Conservation (phyloP, 345 rosid species). For the Theobroma cacao region DNA sequence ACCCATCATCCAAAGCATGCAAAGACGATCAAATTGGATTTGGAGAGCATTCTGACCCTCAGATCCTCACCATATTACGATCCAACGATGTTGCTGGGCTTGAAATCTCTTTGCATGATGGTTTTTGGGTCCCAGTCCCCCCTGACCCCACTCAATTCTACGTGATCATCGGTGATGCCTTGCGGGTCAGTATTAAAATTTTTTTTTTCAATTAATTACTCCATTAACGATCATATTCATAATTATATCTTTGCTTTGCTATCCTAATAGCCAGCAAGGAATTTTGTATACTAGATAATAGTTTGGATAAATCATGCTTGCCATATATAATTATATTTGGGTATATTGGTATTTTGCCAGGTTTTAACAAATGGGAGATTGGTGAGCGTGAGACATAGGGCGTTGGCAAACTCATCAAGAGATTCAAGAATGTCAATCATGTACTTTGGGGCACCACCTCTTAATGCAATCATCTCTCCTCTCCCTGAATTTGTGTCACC, state of each 20-base stretch:
- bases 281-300: too few species aligned
- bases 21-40: constrained; percentile 52
- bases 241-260: not conserved
- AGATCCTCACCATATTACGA: constrained; percentile 80
- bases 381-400: constrained; percentile 82
- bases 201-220: not conserved
- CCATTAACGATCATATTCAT: too few species aligned
- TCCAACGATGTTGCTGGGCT: constrained; percentile 96
- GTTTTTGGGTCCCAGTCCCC: constrained; percentile 72
- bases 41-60: constrained; percentile 99
- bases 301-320: too few species aligned
- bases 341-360: constrained; percentile 19
- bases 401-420: constrained; percentile 42
- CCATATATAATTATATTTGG: too few species aligned
- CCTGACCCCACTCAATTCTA: constrained; percentile 78
- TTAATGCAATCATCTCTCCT: constrained; percentile 50
- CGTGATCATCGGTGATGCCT: constrained; percentile 80
- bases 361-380: constrained; percentile 88
- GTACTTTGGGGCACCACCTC: constrained; percentile 90
- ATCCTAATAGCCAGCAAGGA: not conserved
- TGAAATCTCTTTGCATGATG: constrained; percentile 57
- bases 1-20: constrained; percentile 26
- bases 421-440: constrained; percentile 77
- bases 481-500: constrained; percentile 56
- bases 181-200: constrained; percentile 48